Base-by-base conservation (phyloP, 352 stramenopile genomes). In the Globisporangium cederbergense region DNA sequence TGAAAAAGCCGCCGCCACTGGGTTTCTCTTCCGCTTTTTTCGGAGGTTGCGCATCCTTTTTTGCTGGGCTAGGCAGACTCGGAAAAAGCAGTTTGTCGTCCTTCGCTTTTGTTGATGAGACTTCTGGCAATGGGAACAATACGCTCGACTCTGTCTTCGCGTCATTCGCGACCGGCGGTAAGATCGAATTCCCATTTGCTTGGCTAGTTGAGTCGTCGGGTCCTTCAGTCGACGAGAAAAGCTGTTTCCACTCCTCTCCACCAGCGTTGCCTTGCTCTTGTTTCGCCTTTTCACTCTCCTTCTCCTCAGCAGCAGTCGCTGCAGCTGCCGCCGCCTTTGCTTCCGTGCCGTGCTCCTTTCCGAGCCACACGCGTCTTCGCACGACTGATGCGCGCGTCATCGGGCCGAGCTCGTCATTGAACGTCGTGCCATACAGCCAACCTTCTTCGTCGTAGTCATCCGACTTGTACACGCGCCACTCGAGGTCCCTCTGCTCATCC, bases 401-500 rank as follows among this genome's bases (percentile, higher is more conserved):
- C 18, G 72, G 73, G 0, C 84, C 86, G 58, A 89, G 73, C 34
- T 86, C 74, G 14, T 87, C 81, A 9, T 73, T 65, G 66, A 95
- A 95, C n/a, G 68, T 77, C 4, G 74, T 63, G 32, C 83, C 78
- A 58, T 95, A 95, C 22, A 95, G 74, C 86, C 86, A 95, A 16
- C 86, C 86, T 65, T 95, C 86, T 45, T 87, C 79, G 52, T 95
- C 86, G 65, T 95, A 95, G 65, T 95, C 86, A 42, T 90, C 73
- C 6, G 83, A 79, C 60, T 88, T 90, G 77, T 92, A 95, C 36
- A 93, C 73, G n/a, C 77, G 72, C 86, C 86, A 95, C 18, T 77
- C 67, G 59, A 78, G 78, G 51, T 82, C 77, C n/a, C 72, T 77
- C 59, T 80, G 79, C 57, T 92, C 78, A 42, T 86, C 75, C 66